Conservation (phyloP, 306 rosid genomes). For the Sphenostylis stenocarpa region DNA sequence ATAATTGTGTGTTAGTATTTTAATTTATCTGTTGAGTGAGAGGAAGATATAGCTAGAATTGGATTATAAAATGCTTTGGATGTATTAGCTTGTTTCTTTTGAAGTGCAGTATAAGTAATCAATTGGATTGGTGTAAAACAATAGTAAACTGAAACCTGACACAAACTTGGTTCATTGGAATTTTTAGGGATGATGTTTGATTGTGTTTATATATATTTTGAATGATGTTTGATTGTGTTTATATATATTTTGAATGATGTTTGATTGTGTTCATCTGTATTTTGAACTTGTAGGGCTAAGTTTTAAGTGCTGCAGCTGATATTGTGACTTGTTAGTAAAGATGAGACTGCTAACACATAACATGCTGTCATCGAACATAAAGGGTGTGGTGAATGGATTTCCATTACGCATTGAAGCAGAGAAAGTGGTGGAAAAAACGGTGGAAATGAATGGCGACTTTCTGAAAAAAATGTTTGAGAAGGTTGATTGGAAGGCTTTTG, state of each 20-base stretch:
- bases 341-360: constrained; percentile 92
- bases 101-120: not conserved
- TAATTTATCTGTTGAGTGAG: not conserved
- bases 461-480: constrained; percentile 72
- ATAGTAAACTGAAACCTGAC: not conserved
- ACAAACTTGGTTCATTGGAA: not conserved
- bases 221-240: not conserved
- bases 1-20: not conserved
- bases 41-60: not conserved
- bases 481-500: constrained; percentile 80
- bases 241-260: too few species aligned
- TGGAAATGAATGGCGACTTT: constrained; percentile 66
- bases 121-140: not conserved
- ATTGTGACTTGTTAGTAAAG: not conserved
- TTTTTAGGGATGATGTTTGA: not conserved
- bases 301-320: not conserved
- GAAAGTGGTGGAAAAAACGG: constrained; percentile 68
- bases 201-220: not conserved
- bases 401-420: constrained; percentile 75
- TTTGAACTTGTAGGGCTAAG: constrained; percentile 8
- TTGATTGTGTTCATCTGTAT: not conserved
- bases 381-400: constrained; percentile 78
- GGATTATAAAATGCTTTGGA: not conserved
- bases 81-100: not conserved
- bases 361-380: constrained; percentile 88